A percentile compares a stretch with the other conserved stretches of the same genome.
These are phyloP conservation scores for Fomitopsis palustris DNA, from an alignment of 1,284 basidiomycete species.

Conservation along the genomic window DNA sequence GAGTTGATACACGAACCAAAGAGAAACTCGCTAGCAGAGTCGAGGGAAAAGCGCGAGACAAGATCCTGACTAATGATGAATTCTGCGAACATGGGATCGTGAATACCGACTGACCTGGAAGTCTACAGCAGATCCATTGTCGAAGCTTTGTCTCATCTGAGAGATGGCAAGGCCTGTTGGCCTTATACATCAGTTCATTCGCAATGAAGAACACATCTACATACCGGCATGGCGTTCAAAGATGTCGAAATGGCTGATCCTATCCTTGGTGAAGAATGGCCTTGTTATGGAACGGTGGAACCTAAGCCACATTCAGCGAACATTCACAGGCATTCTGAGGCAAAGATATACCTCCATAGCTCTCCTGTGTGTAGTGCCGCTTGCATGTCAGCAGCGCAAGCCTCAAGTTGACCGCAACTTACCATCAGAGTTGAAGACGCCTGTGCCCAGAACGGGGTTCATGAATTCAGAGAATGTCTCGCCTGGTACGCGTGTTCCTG, in stretches of 20 bases:
- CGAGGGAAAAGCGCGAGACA: conserved; percentile 36
- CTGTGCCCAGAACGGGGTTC: conserved; percentile 8
- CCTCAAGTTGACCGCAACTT: neutral
- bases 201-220: neutral
- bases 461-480: neutral
- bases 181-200: neutral
- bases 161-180: neutral
- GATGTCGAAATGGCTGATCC: conserved; percentile 8
- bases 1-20: conserved; percentile 35
- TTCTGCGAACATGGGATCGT: too few relatives aligned
- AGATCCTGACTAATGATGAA: conserved; percentile 22
- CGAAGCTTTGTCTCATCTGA: conserved; percentile 4
- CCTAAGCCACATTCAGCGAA: conserved; percentile 5
- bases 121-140: conserved; percentile 8
- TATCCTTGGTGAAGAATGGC: conserved; percentile 9
- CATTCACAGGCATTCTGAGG: neutral
- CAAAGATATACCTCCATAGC: conserved; percentile 23
- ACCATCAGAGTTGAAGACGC: conserved; percentile 20
- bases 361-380: conserved; percentile 16
- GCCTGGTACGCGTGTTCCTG: neutral
- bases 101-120: conserved; percentile 15
- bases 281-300: conserved; percentile 27
- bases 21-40: conserved; percentile 39
- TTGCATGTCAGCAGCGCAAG: neutral
- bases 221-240: conserved; percentile 7